Evolutionary conservation across 495 filamentous ascomycete genomes (phyloP), one percentile per base, ranked within the genome.

Genomic region (Trichoderma virens): DNA sequence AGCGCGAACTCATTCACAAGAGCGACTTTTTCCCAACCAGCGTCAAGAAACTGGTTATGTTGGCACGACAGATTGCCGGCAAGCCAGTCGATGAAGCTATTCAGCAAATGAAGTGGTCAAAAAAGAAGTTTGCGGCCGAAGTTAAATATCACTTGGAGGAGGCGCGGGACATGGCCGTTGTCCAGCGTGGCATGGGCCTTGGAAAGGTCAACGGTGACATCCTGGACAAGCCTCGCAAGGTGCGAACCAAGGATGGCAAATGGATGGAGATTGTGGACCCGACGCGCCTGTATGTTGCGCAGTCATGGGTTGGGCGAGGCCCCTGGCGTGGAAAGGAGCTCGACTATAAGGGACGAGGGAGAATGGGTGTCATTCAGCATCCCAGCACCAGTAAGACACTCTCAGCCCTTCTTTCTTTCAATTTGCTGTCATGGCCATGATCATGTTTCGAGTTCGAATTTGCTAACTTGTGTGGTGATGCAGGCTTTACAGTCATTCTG

Each of bases 21-120:
- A 89, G 85, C 60, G 81, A 86, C 25, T 80, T 79, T 67, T 76
- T 96, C 65, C 86, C 91, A 71, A 96, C 94, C 0, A 88, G 84
- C 16, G 75, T 89, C 61, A 97, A 97, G 85, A 98, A 98, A 80
- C 82, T 98, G 60, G 86, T 85, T 4, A 83, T 86, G 20, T 75
- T 98, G 62, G 90, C 92, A 38, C 82, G 86, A 32, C 94, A 97
- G 79, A 94, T 98, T 70, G 79, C 83, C 0, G 94, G 94, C 43
- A 97, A 97, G 86, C 88, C 86, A 31, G 80, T 98, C 68, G 91
- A 90, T 47, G 93, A 98, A 34, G 94, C 94, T 16, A 90, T 98
- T 65, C 75, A 88, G 67, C 94, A 98, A 82, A 97, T 98, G 93
- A 85, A 87, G 39, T 97, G 92, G 76, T 91, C 86, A 75, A 89